Percentiles rank a stretch among this genome's conserved stretches.
Conservation (phyloP, 176 grass and related monocot genomes). For the Cocos nucifera region DNA sequence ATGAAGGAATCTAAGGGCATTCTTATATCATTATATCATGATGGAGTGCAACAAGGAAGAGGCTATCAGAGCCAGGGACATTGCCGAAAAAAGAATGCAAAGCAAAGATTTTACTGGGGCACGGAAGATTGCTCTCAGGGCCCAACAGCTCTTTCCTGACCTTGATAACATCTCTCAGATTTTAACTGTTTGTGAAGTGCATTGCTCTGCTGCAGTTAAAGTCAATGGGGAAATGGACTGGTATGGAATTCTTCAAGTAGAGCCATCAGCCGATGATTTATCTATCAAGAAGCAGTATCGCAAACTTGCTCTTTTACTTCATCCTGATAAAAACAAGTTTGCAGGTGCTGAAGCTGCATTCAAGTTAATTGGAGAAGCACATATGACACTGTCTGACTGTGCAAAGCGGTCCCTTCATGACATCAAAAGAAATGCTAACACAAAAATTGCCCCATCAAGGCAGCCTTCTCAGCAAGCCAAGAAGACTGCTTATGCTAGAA, state of each 20-base stretch:
- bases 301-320: constrained; percentile 76
- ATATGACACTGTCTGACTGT: constrained; percentile 51
- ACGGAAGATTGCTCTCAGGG: constrained; percentile 53
- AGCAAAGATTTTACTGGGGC: constrained; percentile 63
- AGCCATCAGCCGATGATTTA: constrained; percentile 42
- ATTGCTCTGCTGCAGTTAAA: constrained; percentile 48
- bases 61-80: constrained; percentile 57
- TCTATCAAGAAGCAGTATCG: constrained; percentile 73
- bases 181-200: constrained; percentile 68
- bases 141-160: constrained; percentile 65
- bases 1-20: constrained; percentile 8
- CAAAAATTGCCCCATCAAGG: constrained; percentile 19
- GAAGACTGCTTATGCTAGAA: constrained; percentile 27
- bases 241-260: constrained; percentile 71
- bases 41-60: constrained; percentile 80
- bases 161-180: constrained; percentile 70
- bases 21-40: constrained; percentile 16
- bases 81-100: constrained; percentile 60
- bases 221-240: constrained; percentile 49
- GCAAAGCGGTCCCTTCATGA: constrained; percentile 48
- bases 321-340: constrained; percentile 88
- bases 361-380: constrained; percentile 77
- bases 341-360: constrained; percentile 84
- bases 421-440: constrained; percentile 42
- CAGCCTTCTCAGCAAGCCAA: constrained; percentile 26